These are phyloP conservation scores for Dalbergia cochinchinensis DNA, from an alignment of 306 rosid genomes.

Conservation along the genomic window DNA sequence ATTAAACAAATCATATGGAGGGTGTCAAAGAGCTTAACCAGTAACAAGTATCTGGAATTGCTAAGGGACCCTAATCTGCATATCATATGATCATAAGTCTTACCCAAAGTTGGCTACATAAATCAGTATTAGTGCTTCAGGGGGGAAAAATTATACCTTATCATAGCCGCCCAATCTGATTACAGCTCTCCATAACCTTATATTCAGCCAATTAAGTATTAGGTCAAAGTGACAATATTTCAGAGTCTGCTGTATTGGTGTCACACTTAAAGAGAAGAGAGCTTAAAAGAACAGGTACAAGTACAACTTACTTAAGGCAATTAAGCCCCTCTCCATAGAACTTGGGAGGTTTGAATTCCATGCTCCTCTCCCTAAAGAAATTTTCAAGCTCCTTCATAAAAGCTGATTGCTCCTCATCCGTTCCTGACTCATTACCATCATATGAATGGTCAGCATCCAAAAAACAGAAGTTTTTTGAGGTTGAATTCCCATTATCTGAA, in stretches of 20 bases:
- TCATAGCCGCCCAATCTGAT: constrained; percentile 98
- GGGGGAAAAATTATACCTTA: constrained; percentile 65
- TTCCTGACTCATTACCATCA: constrained; percentile 90
- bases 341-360: constrained; percentile 97
- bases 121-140: constrained; percentile 22
- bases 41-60: constrained; percentile 13
- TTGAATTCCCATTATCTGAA: constrained; percentile 64
- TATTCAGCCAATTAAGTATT: constrained; percentile 51
- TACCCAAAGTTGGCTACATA: constrained; percentile 29
- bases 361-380: constrained; percentile 87
- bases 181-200: constrained; percentile 96
- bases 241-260: constrained; percentile 26
- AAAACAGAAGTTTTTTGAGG: constrained; percentile 56
- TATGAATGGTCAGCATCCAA: constrained; percentile 63
- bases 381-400: constrained; percentile 89
- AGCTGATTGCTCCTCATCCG: constrained; percentile 88
- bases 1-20: constrained; percentile 24
- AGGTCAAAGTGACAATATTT: constrained; percentile 31
- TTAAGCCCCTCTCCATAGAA: constrained; percentile 95
- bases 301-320: constrained; percentile 87
- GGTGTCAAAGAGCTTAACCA: constrained; percentile 9
- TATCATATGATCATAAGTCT: not conserved
- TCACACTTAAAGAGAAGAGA: constrained; percentile 18
- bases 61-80: constrained; percentile 17
- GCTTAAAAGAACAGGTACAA: constrained; percentile 35